Evolutionary conservation across 805 yeast genomes (phyloP), one percentile per base, ranked within the genome.

Genomic region (Monosporozyma solicola): DNA sequence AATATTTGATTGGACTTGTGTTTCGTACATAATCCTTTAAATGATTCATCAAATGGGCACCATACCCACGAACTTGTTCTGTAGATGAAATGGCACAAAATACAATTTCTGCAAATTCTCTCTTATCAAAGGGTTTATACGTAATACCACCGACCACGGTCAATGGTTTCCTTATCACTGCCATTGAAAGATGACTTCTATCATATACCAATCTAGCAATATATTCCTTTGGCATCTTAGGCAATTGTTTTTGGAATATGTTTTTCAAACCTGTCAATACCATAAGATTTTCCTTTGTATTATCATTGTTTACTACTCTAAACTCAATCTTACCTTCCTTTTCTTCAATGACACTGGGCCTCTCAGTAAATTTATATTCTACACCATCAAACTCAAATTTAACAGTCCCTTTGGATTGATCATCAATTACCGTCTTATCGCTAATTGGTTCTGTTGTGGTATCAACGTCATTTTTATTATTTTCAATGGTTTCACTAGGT

Each of bases 91-190:
- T 94, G 29, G 99, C 99, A 78, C 97, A 94, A 63, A 94, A 94
- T 27, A 94, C 99, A 72, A 94, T 94, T 69, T 94, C 99, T 1
- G 99, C 99, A 76, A 94, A 94, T 63, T 81, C 85, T 55, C 96
- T 78, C 51, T 82, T 80, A 64, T 89, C 87, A 69, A 94, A 94
- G 2, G 99, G 99, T 55, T 97, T 77, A 66, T 87, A 91, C 0
- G 99, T 94, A 49, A 94, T 91, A 2, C 99, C 99, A 44, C 99
- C 99, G 7, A 92, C 97, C 16, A 94, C 99, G 0, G 95, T 88
- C 60, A 92, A 72, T 8, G 97, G 97, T 61, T 88, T 90, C 58
- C 96, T 76, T 22, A 94, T 94, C 51, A 94, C 96, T 0, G 99
- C 99, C 79, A 94, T 90, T 0, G 97, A 90, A 41, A 95, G 73